These are phyloP conservation scores for Antrodiella citrinella DNA, from an alignment of 768 basidiomycete species.

Conservation along the genomic window DNA sequence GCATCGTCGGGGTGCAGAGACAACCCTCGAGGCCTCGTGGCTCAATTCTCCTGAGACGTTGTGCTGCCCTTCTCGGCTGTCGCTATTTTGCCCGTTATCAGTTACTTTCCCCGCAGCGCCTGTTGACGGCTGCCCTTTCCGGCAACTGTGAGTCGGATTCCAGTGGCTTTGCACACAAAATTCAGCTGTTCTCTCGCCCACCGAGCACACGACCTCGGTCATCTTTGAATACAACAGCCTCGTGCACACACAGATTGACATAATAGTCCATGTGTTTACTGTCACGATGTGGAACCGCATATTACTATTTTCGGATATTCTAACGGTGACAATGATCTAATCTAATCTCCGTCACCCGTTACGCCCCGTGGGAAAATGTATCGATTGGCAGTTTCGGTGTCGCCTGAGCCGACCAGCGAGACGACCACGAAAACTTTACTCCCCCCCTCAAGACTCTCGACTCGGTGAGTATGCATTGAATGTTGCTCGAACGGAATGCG, in stretches of 20 bases:
- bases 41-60: neutral
- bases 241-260: too few relatives aligned
- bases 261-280: too few relatives aligned
- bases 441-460: constrained; percentile 42
- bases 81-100: neutral
- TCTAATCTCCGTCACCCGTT: neutral
- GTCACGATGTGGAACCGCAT: too few relatives aligned
- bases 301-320: too few relatives aligned
- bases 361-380: neutral
- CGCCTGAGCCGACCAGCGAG: constrained; percentile 5
- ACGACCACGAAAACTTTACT: constrained; percentile 13
- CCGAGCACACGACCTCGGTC: too few relatives aligned
- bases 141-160: neutral
- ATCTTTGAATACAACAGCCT: too few relatives aligned
- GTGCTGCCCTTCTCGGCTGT: neutral
- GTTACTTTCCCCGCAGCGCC: neutral
- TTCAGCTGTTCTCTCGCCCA: too few relatives aligned
- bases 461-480: constrained; percentile 39
- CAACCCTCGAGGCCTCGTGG: neutral
- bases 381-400: constrained; percentile 4
- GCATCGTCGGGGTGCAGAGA: neutral
- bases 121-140: neutral
- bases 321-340: too few relatives aligned
- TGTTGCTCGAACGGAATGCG: constrained; percentile 11
- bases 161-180: too few relatives aligned